phyloP scores from a whole-genome alignment of 768 basidiomycete genomes.

The Clathrus columnatus region DNA sequence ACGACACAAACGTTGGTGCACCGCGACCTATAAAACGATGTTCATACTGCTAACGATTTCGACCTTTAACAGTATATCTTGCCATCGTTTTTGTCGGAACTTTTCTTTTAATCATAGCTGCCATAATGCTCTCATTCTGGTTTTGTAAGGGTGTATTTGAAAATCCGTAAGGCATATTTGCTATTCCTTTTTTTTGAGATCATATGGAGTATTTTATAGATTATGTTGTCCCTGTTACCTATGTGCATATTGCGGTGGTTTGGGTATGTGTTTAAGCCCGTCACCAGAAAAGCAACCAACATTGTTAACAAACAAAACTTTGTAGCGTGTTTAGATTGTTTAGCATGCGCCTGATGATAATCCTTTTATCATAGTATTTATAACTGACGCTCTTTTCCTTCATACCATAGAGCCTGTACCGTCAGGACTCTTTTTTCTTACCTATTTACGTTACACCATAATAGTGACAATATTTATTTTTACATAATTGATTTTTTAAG shows the following conservation, averaged over 20 bases:
- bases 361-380: no score
- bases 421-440: no score
- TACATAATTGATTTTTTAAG: no score
- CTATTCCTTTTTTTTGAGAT: neutral
- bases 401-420: no score
- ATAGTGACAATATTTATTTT: no score
- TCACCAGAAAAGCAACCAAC: neutral
- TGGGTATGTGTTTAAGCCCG: conserved; percentile 32
- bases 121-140: conserved; percentile 53
- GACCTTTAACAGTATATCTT: conserved; percentile 63
- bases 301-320: neutral
- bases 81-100: conserved; percentile 60
- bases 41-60: neutral
- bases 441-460: no score
- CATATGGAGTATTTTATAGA: neutral
- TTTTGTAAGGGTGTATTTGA: conserved; percentile 54
- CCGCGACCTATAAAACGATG: neutral
- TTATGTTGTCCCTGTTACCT: conserved; percentile 64
- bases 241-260: conserved; percentile 63
- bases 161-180: conserved; percentile 32
- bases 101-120: conserved; percentile 44
- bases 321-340: conserved; percentile 57
- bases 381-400: no score
- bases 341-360: conserved; percentile 61
- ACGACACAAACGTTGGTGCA: conserved; percentile 14